phyloP scores from a whole-genome alignment of 768 basidiomycete genomes.

The Pulveroboletus sp. region DNA sequence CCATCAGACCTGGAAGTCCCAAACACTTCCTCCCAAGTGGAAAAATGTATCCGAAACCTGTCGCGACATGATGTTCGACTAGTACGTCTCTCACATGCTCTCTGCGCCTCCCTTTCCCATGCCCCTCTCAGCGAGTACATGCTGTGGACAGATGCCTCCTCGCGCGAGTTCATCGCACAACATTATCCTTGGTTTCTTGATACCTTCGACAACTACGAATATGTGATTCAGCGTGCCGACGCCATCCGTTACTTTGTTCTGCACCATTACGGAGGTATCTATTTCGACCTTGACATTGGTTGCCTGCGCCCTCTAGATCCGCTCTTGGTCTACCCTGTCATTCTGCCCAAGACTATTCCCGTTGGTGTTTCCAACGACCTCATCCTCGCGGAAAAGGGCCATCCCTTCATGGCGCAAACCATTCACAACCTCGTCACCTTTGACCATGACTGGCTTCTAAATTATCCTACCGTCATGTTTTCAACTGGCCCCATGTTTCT shows the following conservation, averaged over 20 bases:
- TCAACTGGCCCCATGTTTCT: constrained; percentile 99
- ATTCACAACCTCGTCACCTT: constrained; percentile 89
- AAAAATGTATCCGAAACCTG: constrained; percentile 75
- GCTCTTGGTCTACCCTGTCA: constrained; percentile 78
- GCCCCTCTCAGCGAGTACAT: constrained; percentile 72
- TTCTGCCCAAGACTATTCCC: constrained; percentile 92
- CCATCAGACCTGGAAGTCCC: constrained; percentile 98
- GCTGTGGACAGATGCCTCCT: constrained; percentile 92
- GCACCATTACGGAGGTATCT: constrained; percentile 91
- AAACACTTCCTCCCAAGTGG: constrained; percentile 81
- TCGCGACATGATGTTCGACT: constrained; percentile 90
- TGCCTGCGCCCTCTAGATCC: constrained; percentile 84
- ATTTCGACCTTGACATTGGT: constrained; percentile 95
- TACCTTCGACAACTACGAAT: constrained; percentile 89
- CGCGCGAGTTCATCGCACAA: constrained; percentile 84
- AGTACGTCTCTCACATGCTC: constrained; percentile 52
- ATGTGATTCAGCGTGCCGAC: constrained; percentile 93
- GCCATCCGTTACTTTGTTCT: constrained; percentile 98
- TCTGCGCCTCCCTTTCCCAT: constrained; percentile 12
- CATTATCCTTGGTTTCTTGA: constrained; percentile 91
- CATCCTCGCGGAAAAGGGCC: constrained; percentile 81
- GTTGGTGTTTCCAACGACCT: constrained; percentile 98
- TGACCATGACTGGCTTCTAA: constrained; percentile 90
- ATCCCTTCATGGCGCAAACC: constrained; percentile 88
- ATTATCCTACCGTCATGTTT: constrained; percentile 99